phyloP scores from a whole-genome alignment of 2,329 filamentous ascomycete species.

The Paracoccidioides lutzii region DNA sequence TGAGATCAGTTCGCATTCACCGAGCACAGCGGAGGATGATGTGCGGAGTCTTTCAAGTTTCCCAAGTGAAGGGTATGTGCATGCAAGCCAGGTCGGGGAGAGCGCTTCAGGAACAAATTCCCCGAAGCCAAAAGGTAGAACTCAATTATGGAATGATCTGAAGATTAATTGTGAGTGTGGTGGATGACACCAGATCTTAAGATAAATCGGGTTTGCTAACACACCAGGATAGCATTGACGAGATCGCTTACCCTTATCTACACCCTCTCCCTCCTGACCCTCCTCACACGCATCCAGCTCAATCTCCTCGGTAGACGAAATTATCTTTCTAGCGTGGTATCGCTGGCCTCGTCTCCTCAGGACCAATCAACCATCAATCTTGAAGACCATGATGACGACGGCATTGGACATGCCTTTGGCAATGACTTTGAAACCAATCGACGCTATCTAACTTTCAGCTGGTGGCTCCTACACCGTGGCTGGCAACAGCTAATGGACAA shows the following conservation, averaged over 20 bases:
- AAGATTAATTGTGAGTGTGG: constrained; percentile 71
- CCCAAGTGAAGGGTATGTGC: constrained; percentile 69
- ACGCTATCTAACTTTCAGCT: constrained; percentile 89
- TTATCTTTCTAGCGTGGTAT: constrained; percentile 90
- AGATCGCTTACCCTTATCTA: constrained; percentile 86
- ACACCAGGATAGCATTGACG: constrained; percentile 55
- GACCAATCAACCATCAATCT: constrained; percentile 67
- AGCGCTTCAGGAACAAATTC: constrained; percentile 39
- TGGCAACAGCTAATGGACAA: constrained; percentile 71
- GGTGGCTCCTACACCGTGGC: constrained; percentile 90
- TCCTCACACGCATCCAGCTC: constrained; percentile 88
- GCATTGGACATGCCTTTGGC: constrained; percentile 63
- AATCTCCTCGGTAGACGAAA: constrained; percentile 92
- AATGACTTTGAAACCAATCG: constrained; percentile 95
- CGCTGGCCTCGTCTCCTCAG: constrained; percentile 63
- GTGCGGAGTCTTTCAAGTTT: constrained; percentile 61
- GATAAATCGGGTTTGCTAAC: not conserved
- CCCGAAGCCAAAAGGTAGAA: constrained; percentile 58
- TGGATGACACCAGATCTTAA: too few species aligned
- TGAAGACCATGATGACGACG: constrained; percentile 87
- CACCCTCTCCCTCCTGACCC: constrained; percentile 72
- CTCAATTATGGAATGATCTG: constrained; percentile 92
- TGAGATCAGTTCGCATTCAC: constrained; percentile 44
- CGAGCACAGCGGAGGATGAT: constrained; percentile 69
- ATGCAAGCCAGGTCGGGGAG: constrained; percentile 62